Evolutionary conservation across 208 protist genomes (phyloP), one percentile per base, ranked within the genome.

Genomic region (Trypanosoma conorhini): DNA sequence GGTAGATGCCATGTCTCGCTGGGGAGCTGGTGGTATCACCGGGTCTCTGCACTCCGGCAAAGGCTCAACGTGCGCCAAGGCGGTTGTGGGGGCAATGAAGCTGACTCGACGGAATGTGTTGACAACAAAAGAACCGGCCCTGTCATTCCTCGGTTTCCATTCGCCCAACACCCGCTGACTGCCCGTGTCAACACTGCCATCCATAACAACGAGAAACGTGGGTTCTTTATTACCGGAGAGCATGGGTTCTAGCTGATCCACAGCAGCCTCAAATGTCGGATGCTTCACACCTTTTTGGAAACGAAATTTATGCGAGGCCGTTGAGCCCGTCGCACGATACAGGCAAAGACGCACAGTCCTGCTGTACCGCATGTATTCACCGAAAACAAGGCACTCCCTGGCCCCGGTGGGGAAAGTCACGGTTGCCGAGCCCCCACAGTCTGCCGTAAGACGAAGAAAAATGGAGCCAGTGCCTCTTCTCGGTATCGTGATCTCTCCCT

Each of bases 1-100:
- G 42, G 70, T 85, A 24, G 76, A 80, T 24, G 54, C 44, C 62
- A 92, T 70, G 46, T 86, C 76, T 54, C 77, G 80, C 61, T 84
- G 77, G 46, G 75, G 77, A 57, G 76, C 67, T 10, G 81, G n/a
- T 38, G 86, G 80, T 50, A 86, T 81, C 33, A 77, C 51, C 24
- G 76, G 81, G 63, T 96, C 84, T 0, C 79, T 75, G 74, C 82
- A 92, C 60, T 88, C 74, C 13, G 91, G 91, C 48, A 96, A 76
- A 44, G 91, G 91, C 71, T 94, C 88, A 38, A 96, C 75, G n/a
- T 86, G 66, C 57, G 74, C 71, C 57, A 77, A 60, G 3, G 88
- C 80, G 21, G 88, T 92, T 21, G 81, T 72, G 13, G 81, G 74
- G 26, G 89, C 61, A 38, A 77, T 72, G 38, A 94, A 81, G 9